A percentile compares a stretch with the other conserved stretches of the same genome.
These are phyloP conservation scores for Gossypium rotundifolium DNA, from an alignment of 345 rosid species.

Conservation along the genomic window DNA sequence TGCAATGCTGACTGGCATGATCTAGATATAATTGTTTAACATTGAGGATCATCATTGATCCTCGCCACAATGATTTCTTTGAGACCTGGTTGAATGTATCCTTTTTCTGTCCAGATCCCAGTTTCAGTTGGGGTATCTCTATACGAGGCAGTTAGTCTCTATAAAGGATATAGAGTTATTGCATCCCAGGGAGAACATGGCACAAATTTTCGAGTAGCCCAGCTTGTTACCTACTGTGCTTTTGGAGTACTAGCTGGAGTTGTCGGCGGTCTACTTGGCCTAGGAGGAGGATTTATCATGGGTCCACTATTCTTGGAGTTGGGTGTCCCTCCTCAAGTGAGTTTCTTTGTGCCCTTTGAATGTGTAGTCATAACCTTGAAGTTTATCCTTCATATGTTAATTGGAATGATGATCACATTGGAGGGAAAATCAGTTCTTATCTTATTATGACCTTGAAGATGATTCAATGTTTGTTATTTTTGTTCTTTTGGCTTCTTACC, in stretches of 20 bases:
- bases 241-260: slow-evolving; percentile 61
- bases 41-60: not conserved
- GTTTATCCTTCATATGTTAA: not conserved
- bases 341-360: not conserved
- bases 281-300: slow-evolving; percentile 81
- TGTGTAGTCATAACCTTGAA: not conserved
- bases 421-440: not conserved
- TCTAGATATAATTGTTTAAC: not conserved
- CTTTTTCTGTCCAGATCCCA: slow-evolving; percentile 42
- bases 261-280: slow-evolving; percentile 74
- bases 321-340: slow-evolving; percentile 74
- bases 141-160: slow-evolving; percentile 60
- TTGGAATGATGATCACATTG: not conserved
- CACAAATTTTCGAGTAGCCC: slow-evolving; percentile 31
- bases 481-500: not conserved
- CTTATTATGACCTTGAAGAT: not conserved
- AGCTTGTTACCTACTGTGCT: slow-evolving; percentile 48
- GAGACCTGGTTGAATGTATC: not conserved
- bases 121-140: slow-evolving; percentile 59
- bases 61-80: not conserved
- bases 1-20: not conserved
- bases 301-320: slow-evolving; percentile 74
- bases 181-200: slow-evolving; percentile 53
- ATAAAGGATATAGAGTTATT: slow-evolving; percentile 56
- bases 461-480: not conserved